Conservation (phyloP, 169 alveolate genomes). For the Plasmodium adleri region DNA sequence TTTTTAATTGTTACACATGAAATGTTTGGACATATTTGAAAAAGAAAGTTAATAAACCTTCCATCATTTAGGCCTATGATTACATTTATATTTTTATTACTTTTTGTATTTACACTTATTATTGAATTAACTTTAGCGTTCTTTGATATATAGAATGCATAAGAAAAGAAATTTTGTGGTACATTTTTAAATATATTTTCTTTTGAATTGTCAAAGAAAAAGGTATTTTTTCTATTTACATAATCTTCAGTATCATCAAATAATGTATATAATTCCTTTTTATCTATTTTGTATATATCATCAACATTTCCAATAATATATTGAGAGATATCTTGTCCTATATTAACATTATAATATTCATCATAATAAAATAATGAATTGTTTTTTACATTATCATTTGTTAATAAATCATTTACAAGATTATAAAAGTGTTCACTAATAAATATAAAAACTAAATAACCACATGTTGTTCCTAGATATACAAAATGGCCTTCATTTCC, state of each 20-base stretch:
- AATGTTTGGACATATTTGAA: constrained; percentile 22
- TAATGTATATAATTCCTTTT: constrained; percentile 38
- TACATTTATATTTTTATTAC: constrained; percentile 34
- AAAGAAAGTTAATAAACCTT: constrained; percentile 17
- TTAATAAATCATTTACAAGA: constrained; percentile 25
- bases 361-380: constrained; percentile 48
- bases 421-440: constrained; percentile 41
- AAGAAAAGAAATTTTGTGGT: constrained; percentile 47
- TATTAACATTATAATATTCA: not conserved
- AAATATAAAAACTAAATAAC: constrained; percentile 53
- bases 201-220: constrained; percentile 7
- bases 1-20: constrained; percentile 7
- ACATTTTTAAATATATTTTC: constrained; percentile 57
- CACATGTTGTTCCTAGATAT: constrained; percentile 65
- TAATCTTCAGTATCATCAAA: constrained; percentile 22
- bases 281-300: constrained; percentile 47
- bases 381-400: constrained; percentile 27
- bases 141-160: constrained; percentile 56
- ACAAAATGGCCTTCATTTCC: constrained; percentile 52
- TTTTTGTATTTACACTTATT: constrained; percentile 39
- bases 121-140: constrained; percentile 55
- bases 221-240: constrained; percentile 1
- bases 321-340: not conserved
- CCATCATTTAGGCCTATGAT: constrained; percentile 57
- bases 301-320: constrained; percentile 50